A percentile compares a stretch with the other conserved stretches of the same genome.
Evolutionary conservation across 768 basidiomycete genomes (phyloP).

Genomic region (Coprinopsis sp.): DNA sequence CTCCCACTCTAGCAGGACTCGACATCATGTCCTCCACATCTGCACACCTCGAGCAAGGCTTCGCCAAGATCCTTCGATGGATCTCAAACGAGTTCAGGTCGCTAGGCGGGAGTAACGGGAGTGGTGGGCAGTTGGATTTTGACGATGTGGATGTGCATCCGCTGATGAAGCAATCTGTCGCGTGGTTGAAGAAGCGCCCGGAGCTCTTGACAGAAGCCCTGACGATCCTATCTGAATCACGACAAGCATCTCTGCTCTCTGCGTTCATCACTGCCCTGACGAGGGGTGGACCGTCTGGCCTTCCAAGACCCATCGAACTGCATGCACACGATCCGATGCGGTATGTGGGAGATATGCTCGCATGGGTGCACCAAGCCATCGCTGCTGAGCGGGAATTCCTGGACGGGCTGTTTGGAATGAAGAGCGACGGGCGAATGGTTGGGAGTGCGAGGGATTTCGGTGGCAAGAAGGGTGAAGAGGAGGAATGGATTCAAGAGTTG

Average conservation of each 20-base stretch:
- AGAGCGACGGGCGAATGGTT: slow-evolving; percentile 66
- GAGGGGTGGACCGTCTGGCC: slow-evolving; percentile 75
- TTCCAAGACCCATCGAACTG: slow-evolving; percentile 61
- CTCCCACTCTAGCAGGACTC: slow-evolving; percentile 66
- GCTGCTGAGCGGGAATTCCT: slow-evolving; percentile 94
- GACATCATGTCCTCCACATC: slow-evolving; percentile 88
- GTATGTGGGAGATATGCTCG: slow-evolving; percentile 93
- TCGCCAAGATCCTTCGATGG: slow-evolving; percentile 86
- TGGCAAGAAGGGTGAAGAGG: slow-evolving; percentile 73
- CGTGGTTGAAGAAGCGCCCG: slow-evolving; percentile 68
- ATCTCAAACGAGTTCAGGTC: slow-evolving; percentile 80
- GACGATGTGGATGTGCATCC: slow-evolving; percentile 63
- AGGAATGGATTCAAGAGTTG: slow-evolving; percentile 74
- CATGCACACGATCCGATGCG: slow-evolving; percentile 97
- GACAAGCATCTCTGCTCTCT: slow-evolving; percentile 74
- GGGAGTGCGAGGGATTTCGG: slow-evolving; percentile 59
- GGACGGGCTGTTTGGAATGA: slow-evolving; percentile 77
- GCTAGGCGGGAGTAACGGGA: slow-evolving; percentile 69
- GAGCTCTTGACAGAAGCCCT: slow-evolving; percentile 83
- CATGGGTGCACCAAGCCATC: slow-evolving; percentile 70
- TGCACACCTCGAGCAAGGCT: slow-evolving; percentile 80
- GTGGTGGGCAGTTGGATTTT: no score
- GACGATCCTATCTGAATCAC: slow-evolving; percentile 69
- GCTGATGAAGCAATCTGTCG: slow-evolving; percentile 67
- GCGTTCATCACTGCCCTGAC: slow-evolving; percentile 86